Evolutionary conservation across 148 eudicot species (phyloP).

Genomic region (Oxyria digyna): DNA sequence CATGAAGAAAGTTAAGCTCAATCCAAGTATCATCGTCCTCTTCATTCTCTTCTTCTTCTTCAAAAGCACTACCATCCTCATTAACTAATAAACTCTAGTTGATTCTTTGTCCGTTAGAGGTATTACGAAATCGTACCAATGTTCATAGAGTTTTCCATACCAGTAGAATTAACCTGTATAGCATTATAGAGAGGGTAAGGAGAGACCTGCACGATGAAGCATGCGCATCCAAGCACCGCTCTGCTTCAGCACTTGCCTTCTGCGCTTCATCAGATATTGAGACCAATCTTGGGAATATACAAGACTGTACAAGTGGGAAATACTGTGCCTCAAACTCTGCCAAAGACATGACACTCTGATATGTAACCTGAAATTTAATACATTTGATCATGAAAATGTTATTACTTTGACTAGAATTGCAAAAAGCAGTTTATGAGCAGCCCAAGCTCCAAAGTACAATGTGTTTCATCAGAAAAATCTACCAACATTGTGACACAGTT

Average conservation of each 20-base stretch:
- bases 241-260: slow-evolving; percentile 87
- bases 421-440: neutral
- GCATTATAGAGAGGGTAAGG: slow-evolving; percentile 15
- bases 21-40: too few relatives aligned
- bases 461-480: neutral
- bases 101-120: neutral
- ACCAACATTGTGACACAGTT: neutral
- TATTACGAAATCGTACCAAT: neutral
- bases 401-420: too few relatives aligned
- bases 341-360: slow-evolving; percentile 52
- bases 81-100: neutral
- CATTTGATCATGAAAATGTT: slow-evolving; percentile 1
- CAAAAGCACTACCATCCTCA: too few relatives aligned
- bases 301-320: slow-evolving; percentile 86
- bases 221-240: slow-evolving; percentile 56
- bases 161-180: neutral
- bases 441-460: neutral
- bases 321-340: slow-evolving; percentile 77
- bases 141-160: neutral
- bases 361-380: slow-evolving; percentile 42
- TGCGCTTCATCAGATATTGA: slow-evolving; percentile 66
- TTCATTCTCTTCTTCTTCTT: too few relatives aligned
- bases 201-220: slow-evolving; percentile 59
- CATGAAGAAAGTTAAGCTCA: too few relatives aligned
- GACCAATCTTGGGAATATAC: slow-evolving; percentile 68